Evolutionary conservation across 306 rosid species (phyloP).

Genomic region (Vigna radiata): DNA sequence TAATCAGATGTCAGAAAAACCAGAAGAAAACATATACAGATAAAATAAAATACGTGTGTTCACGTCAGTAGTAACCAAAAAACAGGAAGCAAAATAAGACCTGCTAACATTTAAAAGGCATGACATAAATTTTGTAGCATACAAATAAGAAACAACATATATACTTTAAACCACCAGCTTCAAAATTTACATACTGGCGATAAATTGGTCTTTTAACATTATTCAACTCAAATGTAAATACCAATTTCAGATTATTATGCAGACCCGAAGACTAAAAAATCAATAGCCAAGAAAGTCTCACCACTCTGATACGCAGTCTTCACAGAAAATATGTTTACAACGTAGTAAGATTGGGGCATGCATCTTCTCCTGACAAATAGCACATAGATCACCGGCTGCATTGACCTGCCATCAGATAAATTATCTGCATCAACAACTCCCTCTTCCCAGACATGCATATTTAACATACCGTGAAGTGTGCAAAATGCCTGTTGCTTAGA

Average conservation of each 20-base stretch:
- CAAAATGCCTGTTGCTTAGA: background rate
- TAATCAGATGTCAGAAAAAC: constrained; percentile 32
- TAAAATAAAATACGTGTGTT: no score
- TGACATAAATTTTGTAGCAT: background rate
- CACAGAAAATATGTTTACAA: constrained; percentile 97
- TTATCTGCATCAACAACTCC: constrained; percentile 29
- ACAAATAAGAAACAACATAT: constrained; percentile 14
- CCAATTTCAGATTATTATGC: constrained; percentile 26
- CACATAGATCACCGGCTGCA: constrained; percentile 95
- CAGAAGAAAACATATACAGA: background rate
- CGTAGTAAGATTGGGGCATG: constrained; percentile 89
- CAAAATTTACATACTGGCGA: background rate
- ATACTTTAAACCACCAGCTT: constrained; percentile 1
- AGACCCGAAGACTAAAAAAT: constrained; percentile 7
- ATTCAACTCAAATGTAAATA: constrained; percentile 27
- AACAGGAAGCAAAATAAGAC: constrained; percentile 16
- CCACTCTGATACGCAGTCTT: constrained; percentile 99
- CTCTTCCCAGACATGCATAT: constrained; percentile 30
- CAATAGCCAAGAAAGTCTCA: constrained; percentile 49
- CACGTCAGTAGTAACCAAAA: background rate
- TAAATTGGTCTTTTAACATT: constrained; percentile 8
- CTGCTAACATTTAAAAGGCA: background rate
- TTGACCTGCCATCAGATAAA: constrained; percentile 68
- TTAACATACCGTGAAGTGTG: background rate
- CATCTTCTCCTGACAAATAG: constrained; percentile 99